phyloP scores from a whole-genome alignment of 1,284 basidiomycete species.

The Apiotrichum brassicae region DNA sequence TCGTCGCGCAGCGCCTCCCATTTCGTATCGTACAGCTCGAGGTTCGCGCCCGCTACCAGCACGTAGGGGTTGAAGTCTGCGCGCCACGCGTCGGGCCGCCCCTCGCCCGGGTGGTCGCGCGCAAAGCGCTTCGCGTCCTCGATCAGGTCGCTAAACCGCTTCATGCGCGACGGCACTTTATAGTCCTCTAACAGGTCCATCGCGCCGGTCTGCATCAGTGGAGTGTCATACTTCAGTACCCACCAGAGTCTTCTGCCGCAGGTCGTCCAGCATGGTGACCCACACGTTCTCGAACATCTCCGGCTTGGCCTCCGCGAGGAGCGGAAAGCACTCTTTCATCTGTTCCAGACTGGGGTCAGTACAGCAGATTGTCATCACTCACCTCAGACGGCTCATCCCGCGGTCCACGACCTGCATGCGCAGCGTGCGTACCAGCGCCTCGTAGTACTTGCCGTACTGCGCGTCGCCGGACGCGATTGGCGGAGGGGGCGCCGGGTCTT shows the following conservation, averaged over 20 bases:
- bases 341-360: conserved; percentile 24
- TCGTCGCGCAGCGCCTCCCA: conserved; percentile 35
- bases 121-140: conserved; percentile 29
- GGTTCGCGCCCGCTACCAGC: conserved; percentile 31
- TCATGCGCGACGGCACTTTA: conserved; percentile 25
- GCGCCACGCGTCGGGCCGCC: conserved; percentile 36
- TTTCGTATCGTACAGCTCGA: conserved; percentile 41
- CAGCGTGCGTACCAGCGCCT: conserved; percentile 34
- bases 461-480: conserved; percentile 20
- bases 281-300: conserved; percentile 30
- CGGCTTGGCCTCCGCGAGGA: conserved; percentile 23
- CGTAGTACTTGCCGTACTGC: conserved; percentile 39
- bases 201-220: conserved; percentile 22
- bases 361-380: conserved; percentile 17
- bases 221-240: conserved; percentile 3
- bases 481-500: conserved; percentile 19
- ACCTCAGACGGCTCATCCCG: conserved; percentile 42
- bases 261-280: conserved; percentile 19
- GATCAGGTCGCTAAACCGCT: conserved; percentile 31
- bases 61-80: conserved; percentile 37
- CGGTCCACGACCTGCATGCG: conserved; percentile 35
- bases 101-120: conserved; percentile 9
- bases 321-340: conserved; percentile 34
- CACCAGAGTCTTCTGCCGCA: conserved; percentile 30
- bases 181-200: conserved; percentile 31